Evolutionary conservation across 495 filamentous ascomycete species (phyloP), one percentile per base, ranked within the genome.

Genomic region (Pseudevernia furfuracea): DNA sequence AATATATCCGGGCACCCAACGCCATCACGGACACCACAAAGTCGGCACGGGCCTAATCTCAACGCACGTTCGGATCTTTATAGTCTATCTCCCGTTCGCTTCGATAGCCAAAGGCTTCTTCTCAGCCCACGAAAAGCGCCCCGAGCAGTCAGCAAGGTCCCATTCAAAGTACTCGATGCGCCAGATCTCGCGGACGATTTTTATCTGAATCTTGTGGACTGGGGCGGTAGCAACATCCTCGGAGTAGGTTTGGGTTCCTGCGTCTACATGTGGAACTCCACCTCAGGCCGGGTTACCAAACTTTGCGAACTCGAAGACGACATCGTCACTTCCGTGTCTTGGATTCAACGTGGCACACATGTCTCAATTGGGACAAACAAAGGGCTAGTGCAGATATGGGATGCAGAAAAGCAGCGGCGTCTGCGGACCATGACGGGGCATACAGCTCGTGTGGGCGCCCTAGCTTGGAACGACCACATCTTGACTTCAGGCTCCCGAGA

Each of bases 261-360:
- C 59, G 94, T 98, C n/a, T 98, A 97, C 71, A 94, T 97, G 89
- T 98, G 94, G 92, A 95, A 96, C 71, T 92, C 92, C 15, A 84
- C 87, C 57, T 84, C 87, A 4, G 92, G 93, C 59, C 79, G 85
- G 43, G 94, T 97, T 21, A 94, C 88, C 49, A 95, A 93, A 77
- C 82, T 97, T 0, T 97, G 95, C 73, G 92, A 96, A 52, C 81
- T 98, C 15, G 86, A 87, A 66, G 92, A 96, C 69, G 94, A 98
- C 72, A 93, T 86, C 0, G 92, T 98, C 4, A 97, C 94, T 14
- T 96, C 91, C 67, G 94, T 98, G 25, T 95, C 85, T 66, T 98
- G 94, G 94, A 98, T 98, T 66, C 94, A 98, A 73, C 77, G 87
- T 64, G 94, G 94, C 36, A 95, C 92, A 0, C 95, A 98, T 76